Evolutionary conservation across 495 filamentous ascomycete genomes (phyloP).

Genomic region (Aspergillus mulundensis): DNA sequence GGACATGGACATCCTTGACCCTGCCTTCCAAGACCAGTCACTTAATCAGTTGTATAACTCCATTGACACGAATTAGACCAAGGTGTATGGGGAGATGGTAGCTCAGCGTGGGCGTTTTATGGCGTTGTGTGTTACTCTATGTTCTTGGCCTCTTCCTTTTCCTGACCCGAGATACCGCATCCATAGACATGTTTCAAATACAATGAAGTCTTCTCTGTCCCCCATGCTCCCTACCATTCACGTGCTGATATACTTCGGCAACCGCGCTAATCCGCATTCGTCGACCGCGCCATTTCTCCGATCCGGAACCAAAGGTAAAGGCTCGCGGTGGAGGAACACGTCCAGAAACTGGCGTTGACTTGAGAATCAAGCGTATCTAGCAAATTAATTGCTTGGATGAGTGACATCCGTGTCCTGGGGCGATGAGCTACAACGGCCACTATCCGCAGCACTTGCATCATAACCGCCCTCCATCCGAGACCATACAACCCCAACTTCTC

Average conservation of each 20-base stretch:
- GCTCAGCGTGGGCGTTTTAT: not conserved
- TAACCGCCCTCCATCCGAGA: conserved; percentile 21
- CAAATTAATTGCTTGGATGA: conserved; percentile 20
- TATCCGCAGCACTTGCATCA: conserved; percentile 39
- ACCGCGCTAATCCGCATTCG: conserved; percentile 1
- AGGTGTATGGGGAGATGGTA: not conserved
- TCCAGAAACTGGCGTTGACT: conserved; percentile 3
- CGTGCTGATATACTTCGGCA: not conserved
- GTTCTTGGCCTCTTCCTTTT: not conserved
- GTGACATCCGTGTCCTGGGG: conserved; percentile 31
- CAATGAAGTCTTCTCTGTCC: not conserved
- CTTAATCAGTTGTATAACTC: conserved; percentile 37
- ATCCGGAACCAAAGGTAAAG: conserved; percentile 30
- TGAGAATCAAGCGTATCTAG: conserved; percentile 9
- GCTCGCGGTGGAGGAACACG: conserved; percentile 4
- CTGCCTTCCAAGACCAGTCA: conserved; percentile 35
- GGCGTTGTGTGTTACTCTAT: not conserved
- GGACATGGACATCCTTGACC: conserved; percentile 36
- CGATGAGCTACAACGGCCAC: conserved; percentile 48
- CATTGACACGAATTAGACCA: conserved; percentile 31
- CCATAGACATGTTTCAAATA: not conserved
- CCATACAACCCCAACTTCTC: conserved; percentile 31
- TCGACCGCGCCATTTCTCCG: conserved; percentile 33
- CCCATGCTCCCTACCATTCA: no score
- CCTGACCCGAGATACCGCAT: not conserved